Evolutionary conservation across 108 stramenopile genomes (phyloP), one percentile per base, ranked within the genome.

Genomic region (Cyclostephanos invisitatus): DNA sequence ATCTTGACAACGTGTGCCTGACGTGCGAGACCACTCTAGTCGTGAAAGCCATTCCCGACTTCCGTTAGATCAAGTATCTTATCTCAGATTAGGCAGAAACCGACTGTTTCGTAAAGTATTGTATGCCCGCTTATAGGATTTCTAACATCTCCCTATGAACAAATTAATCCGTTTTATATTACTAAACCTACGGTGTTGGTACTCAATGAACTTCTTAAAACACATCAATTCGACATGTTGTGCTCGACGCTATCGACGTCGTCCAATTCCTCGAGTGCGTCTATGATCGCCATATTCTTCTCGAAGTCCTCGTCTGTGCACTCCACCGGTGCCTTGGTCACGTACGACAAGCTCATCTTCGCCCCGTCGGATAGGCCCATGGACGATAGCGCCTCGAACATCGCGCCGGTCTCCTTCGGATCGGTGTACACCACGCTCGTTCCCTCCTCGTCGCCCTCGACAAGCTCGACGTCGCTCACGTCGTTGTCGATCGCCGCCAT

Each of bases 181-280:
- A n/a, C n/a, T n/a, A n/a, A n/a, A n/a, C n/a, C n/a, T n/a, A n/a
- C n/a, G n/a, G n/a, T n/a, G n/a, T n/a, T n/a, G n/a, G n/a, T n/a
- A n/a, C n/a, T n/a, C n/a, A n/a, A n/a, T n/a, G n/a, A n/a, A n/a
- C n/a, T n/a, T n/a, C n/a, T n/a, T n/a, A n/a, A n/a, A 27, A 3
- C 53, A 18, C 9, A 24, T 48, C 81, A 92, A 66, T 96, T 95
- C 24, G 82, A 80, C 92, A 97, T 97, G 87, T 98, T 98, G 91
- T 98, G 97, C 72, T 97, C 97, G 3, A 97, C 98, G 56, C 76
- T 77, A 64, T 96, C 96, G 3, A 98, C 98, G 81, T 98, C 98
- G 58, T 97, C 98, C 40, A 97, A 79, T 59, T 94, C 97, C 63
- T 96, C 89, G 44, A 98, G 76, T 2, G 94, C 93, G 67, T 97